Conservation (phyloP, 1,284 basidiomycete genomes). For the Microbotryomycetes sp. region DNA sequence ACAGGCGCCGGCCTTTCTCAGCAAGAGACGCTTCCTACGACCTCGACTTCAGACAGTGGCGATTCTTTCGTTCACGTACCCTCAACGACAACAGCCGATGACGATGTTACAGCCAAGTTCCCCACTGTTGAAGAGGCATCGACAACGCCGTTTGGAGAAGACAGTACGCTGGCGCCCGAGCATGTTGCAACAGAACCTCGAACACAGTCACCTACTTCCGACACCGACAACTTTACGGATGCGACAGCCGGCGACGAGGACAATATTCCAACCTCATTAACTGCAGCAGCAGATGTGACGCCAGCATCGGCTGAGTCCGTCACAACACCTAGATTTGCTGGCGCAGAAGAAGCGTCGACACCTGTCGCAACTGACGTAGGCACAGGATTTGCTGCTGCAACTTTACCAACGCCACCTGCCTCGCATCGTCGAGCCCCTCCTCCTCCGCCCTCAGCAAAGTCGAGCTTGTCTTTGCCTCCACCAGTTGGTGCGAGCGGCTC, state of each 20-base stretch:
- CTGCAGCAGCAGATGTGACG: not conserved
- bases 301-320: not conserved
- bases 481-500: not conserved
- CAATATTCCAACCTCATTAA: not conserved
- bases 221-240: not conserved
- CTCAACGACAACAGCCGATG: not conserved
- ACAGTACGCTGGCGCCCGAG: not conserved
- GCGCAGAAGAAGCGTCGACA: not conserved
- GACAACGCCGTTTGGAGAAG: not conserved
- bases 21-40: conserved; percentile 3
- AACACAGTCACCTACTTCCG: not conserved
- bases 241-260: not conserved
- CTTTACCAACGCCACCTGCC: not conserved
- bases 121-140: too few relatives aligned
- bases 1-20: conserved; percentile 19
- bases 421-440: conserved; percentile 11
- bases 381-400: not conserved
- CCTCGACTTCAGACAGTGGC: conserved; percentile 14
- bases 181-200: not conserved
- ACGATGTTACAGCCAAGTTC: not conserved
- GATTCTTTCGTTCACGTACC: conserved; percentile 19
- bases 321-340: too few relatives aligned
- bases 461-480: not conserved
- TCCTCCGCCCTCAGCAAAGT: conserved; percentile 8
- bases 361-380: not conserved